Evolutionary conservation across 2,329 filamentous ascomycete genomes (phyloP), one percentile per base, ranked within the genome.

Genomic region (Lecanicillium sp.): DNA sequence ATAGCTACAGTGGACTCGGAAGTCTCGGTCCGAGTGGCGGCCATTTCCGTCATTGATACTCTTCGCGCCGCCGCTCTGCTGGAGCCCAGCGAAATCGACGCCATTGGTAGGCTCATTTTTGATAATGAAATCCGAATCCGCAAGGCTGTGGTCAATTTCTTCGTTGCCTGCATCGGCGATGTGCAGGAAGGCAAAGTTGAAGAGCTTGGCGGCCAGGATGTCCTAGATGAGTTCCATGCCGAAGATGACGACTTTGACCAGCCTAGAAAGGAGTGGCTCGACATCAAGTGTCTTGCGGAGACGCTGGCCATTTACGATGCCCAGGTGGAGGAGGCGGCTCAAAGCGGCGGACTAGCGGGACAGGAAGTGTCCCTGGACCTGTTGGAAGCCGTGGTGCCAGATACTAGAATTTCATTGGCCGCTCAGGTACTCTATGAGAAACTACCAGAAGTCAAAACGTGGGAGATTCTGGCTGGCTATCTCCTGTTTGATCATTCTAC

Each of bases 1-100:
- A 96, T 98, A 69, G 89, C 89, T 1, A 87, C 84, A 6, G 77
- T 79, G 44, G 92, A 98, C 59, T 76, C 83, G 0, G 92, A 98
- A 49, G 68, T 84, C 12, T 74, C 73, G 37, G 87, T 97, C 20
- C 81, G 92, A 27, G 83, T 87, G 7, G 74, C 80, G 6, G 83
- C 87, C 8, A 84, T 98, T 34, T 78, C 86, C 38, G 74, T 95
- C 29, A 78, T 96, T 14, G 86, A 94, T 48, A 72, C 82, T 17
- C 73, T 98, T 40, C 81, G 90, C 39, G 80, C 87, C 46, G 84
- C 82, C 5, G 90, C 88, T 17, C 77, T 96, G 59, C 72, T 98
- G 2, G 89, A 97, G 50, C 89, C 90, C 0, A 79, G 85, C 49
- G 92, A 98, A 57, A 84, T 98, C 42, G 92, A 97, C 56, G 75